phyloP scores from a whole-genome alignment of 2,329 filamentous ascomycete species.

The Alternaria alternata region DNA sequence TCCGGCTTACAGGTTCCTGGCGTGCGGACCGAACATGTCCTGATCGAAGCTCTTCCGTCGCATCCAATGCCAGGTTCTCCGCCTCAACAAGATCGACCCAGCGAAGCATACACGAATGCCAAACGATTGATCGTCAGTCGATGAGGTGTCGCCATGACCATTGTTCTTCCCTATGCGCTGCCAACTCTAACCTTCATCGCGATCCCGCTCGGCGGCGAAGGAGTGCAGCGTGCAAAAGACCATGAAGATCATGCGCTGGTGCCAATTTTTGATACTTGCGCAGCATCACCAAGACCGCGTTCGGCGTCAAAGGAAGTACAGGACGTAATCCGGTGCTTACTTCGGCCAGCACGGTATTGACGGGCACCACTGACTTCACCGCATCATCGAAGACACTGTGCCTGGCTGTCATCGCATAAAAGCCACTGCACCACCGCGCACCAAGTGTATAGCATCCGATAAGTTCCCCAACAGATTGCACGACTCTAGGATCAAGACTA shows the following conservation, averaged over 20 bases:
- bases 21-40: neutral
- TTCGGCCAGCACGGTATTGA: neutral
- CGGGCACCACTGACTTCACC: neutral
- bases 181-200: neutral
- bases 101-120: neutral
- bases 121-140: neutral
- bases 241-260: neutral
- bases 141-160: neutral
- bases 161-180: neutral
- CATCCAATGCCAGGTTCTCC: neutral
- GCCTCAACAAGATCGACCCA: neutral
- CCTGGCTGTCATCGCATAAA: neutral
- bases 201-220: neutral
- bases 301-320: neutral
- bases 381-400: neutral
- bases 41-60: neutral
- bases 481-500: neutral
- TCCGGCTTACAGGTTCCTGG: neutral
- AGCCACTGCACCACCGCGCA: neutral
- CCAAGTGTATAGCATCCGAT: neutral
- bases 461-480: neutral
- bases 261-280: neutral
- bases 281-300: neutral
- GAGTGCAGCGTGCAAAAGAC: neutral
- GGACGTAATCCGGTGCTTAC: constrained; percentile 2